Evolutionary conservation across 805 yeast species (phyloP).

Genomic region (Yamadazyma sp.): DNA sequence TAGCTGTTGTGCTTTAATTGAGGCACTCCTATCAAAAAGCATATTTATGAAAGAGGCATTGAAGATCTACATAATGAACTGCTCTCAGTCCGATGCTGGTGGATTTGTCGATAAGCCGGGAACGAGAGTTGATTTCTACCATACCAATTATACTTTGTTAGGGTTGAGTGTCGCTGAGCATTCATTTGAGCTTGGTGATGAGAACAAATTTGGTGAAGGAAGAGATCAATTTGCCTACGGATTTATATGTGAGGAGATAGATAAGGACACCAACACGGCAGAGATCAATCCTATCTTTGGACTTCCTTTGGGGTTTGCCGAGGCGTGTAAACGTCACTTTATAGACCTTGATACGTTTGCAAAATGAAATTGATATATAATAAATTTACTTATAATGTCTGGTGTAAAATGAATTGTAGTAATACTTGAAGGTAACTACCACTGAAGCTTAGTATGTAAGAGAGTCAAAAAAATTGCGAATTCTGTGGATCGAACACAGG

Average conservation of each 20-base stretch:
- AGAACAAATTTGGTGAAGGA: background rate
- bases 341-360: background rate
- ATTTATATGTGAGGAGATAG: conserved; percentile 14
- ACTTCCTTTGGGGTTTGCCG: conserved; percentile 33
- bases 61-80: conserved; percentile 63
- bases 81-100: conserved; percentile 70
- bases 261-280: conserved; percentile 17
- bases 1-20: conserved; percentile 64
- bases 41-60: conserved; percentile 58
- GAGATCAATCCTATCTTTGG: conserved; percentile 31
- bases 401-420: too few relatives aligned
- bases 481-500: conserved; percentile 83
- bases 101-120: conserved; percentile 92
- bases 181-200: conserved; percentile 21
- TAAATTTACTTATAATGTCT: too few relatives aligned
- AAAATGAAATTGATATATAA: too few relatives aligned
- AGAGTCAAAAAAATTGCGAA: conserved; percentile 41
- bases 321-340: conserved; percentile 21
- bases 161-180: conserved; percentile 70
- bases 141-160: conserved; percentile 78
- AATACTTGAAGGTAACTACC: too few relatives aligned
- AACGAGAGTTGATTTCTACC: conserved; percentile 78
- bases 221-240: conserved; percentile 19
- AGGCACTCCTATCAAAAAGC: conserved; percentile 36
- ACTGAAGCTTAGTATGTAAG: background rate